Percentiles rank a stretch among this genome's conserved stretches.
Conservation (phyloP, 805 yeast genomes). For the Isabelozyma pseudorhagii region DNA sequence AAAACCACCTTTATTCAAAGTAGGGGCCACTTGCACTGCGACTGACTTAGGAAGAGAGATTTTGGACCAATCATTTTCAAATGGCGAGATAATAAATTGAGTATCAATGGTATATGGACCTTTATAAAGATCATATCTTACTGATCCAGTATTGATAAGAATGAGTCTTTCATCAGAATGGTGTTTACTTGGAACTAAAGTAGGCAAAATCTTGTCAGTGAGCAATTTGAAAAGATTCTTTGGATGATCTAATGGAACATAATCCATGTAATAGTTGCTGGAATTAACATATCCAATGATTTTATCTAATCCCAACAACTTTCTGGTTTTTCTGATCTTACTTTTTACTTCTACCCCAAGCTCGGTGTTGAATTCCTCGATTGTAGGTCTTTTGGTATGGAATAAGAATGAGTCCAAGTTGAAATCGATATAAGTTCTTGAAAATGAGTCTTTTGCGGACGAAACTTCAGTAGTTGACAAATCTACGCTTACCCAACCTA, state of each 20-base stretch:
- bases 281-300: slow-evolving; percentile 64
- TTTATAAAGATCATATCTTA: slow-evolving; percentile 79
- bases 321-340: slow-evolving; percentile 41
- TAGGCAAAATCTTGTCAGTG: slow-evolving; percentile 53
- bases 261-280: slow-evolving; percentile 58
- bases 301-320: slow-evolving; percentile 50
- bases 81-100: slow-evolving; percentile 82
- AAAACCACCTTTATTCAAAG: slow-evolving; percentile 56
- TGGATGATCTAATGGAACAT: slow-evolving; percentile 53
- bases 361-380: slow-evolving; percentile 47
- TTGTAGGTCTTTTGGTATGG: slow-evolving; percentile 45
- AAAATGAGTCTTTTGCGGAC: slow-evolving; percentile 23
- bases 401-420: slow-evolving; percentile 64
- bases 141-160: slow-evolving; percentile 81
- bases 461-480: slow-evolving; percentile 13
- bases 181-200: slow-evolving; percentile 24
- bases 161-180: slow-evolving; percentile 39
- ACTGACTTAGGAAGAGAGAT: slow-evolving; percentile 55
- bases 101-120: slow-evolving; percentile 83
- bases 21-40: slow-evolving; percentile 52
- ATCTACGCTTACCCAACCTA: slow-evolving; percentile 77
- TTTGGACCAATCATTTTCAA: slow-evolving; percentile 73
- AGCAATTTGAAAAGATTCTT: slow-evolving; percentile 58
- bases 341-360: slow-evolving; percentile 50
- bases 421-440: slow-evolving; percentile 80